Evolutionary conservation across 1,139 yeast genomes (phyloP), one percentile per base, ranked within the genome.

Genomic region (Pichia terricola): DNA sequence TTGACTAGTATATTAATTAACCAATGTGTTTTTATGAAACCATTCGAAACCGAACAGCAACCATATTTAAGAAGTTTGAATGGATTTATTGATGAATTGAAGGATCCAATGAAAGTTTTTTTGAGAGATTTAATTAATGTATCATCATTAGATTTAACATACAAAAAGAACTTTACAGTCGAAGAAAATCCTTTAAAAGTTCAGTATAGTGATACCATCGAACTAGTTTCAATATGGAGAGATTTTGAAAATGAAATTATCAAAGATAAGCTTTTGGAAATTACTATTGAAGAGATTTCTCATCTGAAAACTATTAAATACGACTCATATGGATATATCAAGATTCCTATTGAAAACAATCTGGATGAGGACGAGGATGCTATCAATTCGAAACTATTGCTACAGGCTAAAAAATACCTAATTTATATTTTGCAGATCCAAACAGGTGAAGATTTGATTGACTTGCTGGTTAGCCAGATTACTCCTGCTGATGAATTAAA

Each of bases 371-470:
- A 68, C 33, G 11, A 30, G 8, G 33, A 30, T 8, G 25, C 7
- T 34, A 11, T 34, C 25, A 34, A 34, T 34, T n/a, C 16, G 6
- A 68, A 82, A 3, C 64, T 87, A 33, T 68, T 84, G 56, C 75
- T 89, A 40, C 89, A 88, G 54, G 87, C 86, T 0, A 91, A 91
- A 60, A 70, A 95, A 52, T 82, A 89, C 50, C 65, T 89, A 34
- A 65, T 84, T 26, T 88, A 87, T 57, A 79, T 89, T 53, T 77
- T 89, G 49, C 77, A 89, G 49, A 85, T 91, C 11, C 95, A 91
- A 65, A 75, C 76, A 32, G 87, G 87, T 26, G 70, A 75, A 3
- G 83, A 81, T 48, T 64, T 91, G 40, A 70, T 86, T 50, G 95
- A 85, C 39, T 66, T 89, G 41, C 67, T 88, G 45, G 73, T 85